phyloP scores from a whole-genome alignment of 495 filamentous ascomycete genomes.

The Evernia prunastri region DNA sequence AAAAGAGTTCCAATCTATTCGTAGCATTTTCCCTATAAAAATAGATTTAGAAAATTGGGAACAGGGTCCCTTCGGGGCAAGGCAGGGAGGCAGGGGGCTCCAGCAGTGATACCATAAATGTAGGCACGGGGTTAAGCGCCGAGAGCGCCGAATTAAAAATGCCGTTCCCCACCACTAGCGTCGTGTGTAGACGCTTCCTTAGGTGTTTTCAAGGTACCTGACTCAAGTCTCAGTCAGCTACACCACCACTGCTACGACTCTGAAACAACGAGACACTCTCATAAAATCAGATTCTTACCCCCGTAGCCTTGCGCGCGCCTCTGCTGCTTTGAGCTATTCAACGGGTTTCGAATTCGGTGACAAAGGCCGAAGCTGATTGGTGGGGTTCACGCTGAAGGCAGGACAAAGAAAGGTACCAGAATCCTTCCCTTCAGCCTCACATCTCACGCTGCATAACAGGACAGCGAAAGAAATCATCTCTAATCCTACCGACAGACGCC shows the following conservation, averaged over 20 bases:
- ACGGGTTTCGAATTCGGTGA: not conserved
- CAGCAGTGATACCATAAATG: too few species aligned
- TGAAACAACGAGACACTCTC: slow-evolving; percentile 4
- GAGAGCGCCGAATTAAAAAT: too few species aligned
- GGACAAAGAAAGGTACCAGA: slow-evolving; percentile 14
- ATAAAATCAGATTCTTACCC: not conserved
- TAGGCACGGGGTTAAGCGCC: too few species aligned
- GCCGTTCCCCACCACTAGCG: slow-evolving; percentile 23
- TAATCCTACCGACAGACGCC: not conserved
- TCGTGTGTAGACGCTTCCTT: slow-evolving; percentile 12
- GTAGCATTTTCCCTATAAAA: too few species aligned
- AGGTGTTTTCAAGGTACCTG: slow-evolving; percentile 9
- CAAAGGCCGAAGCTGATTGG: slow-evolving; percentile 3
- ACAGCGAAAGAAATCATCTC: not conserved
- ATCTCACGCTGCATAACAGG: not conserved
- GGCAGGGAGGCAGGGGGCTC: too few species aligned
- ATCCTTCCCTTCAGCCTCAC: slow-evolving; percentile 6
- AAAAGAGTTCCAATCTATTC: too few species aligned
- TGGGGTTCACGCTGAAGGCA: slow-evolving; percentile 10
- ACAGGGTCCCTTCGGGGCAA: too few species aligned
- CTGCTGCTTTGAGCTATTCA: not conserved
- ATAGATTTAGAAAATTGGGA: too few species aligned
- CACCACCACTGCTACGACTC: slow-evolving; percentile 9
- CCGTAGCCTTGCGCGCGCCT: slow-evolving; percentile 3
- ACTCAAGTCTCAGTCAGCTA: slow-evolving; percentile 7